These are phyloP conservation scores for Aspergillus jensenii DNA, from an alignment of 2,329 filamentous ascomycete species.

Conservation along the genomic window DNA sequence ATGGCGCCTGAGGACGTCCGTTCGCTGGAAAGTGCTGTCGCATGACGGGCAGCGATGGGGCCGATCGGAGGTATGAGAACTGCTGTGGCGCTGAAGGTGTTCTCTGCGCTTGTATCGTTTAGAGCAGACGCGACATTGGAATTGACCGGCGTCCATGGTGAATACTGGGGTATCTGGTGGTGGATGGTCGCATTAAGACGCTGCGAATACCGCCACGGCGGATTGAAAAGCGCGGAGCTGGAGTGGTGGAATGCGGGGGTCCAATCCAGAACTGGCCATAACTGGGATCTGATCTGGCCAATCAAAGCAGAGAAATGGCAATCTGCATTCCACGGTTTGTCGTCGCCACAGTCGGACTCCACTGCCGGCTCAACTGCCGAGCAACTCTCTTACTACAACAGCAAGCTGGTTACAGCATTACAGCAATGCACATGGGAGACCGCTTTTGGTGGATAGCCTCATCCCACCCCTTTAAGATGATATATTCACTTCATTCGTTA, in stretches of 20 bases:
- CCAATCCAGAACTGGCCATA: background rate
- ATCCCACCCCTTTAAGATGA: no score
- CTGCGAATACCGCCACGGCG: background rate
- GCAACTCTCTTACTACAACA: no score
- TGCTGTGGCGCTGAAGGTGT: slow-evolving; percentile 37
- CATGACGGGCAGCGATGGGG: slow-evolving; percentile 35
- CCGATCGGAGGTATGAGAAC: slow-evolving; percentile 33
- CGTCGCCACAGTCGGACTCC: no score
- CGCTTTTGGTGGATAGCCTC: no score
- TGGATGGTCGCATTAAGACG: background rate
- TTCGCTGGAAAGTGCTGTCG: slow-evolving; percentile 35
- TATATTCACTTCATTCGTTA: no score
- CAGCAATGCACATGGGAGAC: no score
- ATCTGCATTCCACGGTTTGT: background rate
- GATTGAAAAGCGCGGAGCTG: background rate
- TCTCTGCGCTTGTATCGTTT: slow-evolving; percentile 40
- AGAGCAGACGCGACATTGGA: slow-evolving; percentile 33
- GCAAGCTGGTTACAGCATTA: no score
- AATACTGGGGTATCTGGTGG: background rate
- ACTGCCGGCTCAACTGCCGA: no score
- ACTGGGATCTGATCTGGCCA: background rate
- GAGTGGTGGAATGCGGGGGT: background rate
- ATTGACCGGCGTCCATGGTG: background rate
- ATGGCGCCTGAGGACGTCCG: slow-evolving; percentile 40
- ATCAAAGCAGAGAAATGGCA: background rate